Percentiles rank a stretch among this genome's conserved stretches.
Conservation (phyloP, 306 rosid genomes). For the Alnus rubra region DNA sequence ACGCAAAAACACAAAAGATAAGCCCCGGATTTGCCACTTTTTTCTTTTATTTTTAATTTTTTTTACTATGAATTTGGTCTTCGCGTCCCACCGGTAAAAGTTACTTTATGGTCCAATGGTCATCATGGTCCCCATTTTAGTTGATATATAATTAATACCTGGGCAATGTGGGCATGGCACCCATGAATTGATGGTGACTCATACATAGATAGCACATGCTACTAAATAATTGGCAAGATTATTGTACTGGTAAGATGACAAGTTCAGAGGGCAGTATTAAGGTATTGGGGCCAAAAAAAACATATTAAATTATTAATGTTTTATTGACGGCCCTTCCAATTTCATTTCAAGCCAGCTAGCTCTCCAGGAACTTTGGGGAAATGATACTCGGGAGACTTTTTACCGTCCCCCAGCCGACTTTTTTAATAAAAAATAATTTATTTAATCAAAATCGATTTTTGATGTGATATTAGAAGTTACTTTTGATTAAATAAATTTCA, state of each 20-base stretch:
- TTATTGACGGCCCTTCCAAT: no score
- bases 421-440: no score
- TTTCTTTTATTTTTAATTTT: background rate
- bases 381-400: no score
- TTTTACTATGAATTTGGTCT: background rate
- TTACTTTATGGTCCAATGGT: background rate
- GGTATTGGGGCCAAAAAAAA: background rate
- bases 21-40: no score
- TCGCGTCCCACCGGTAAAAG: background rate
- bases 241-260: constrained; percentile 6
- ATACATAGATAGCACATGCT: constrained; percentile 40
- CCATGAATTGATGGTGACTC: constrained; percentile 28
- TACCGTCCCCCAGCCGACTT: no score
- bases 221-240: background rate
- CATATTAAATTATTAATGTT: no score
- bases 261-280: constrained; percentile 7
- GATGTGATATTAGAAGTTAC: no score
- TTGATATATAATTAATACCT: background rate
- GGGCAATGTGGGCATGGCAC: background rate
- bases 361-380: no score
- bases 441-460: no score
- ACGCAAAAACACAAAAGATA: background rate
- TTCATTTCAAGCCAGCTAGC: no score
- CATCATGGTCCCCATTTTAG: no score
- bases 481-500: no score